Conservation (phyloP, 139 green algal species). For the Parachlorella kessleri region DNA sequence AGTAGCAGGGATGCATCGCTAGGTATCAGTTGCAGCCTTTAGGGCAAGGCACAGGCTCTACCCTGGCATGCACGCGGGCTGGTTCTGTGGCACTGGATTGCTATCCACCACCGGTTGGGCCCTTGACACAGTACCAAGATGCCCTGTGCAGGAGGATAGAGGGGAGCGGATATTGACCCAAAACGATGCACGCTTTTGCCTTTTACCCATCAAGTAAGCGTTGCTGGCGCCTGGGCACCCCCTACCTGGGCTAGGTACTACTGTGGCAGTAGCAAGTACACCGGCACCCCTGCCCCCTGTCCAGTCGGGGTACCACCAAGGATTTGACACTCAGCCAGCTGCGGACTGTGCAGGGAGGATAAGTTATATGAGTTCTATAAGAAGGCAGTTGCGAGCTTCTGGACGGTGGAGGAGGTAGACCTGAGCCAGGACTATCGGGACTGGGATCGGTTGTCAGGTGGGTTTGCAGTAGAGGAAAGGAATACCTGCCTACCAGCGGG, state of each 20-base stretch:
- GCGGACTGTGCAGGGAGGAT: slow-evolving; percentile 30
- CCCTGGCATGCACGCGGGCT: no score
- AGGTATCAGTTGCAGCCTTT: no score
- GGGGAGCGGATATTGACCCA: slow-evolving; percentile 38
- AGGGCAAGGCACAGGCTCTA: no score
- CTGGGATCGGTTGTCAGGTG: slow-evolving; percentile 59
- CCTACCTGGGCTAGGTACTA: no score
- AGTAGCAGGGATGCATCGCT: no score
- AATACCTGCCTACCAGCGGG: not conserved
- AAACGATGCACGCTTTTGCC: slow-evolving; percentile 40
- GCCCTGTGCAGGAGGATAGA: slow-evolving; percentile 4
- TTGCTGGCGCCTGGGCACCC: no score
- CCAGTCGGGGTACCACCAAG: not conserved
- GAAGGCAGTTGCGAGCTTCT: slow-evolving; percentile 74
- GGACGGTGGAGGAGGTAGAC: slow-evolving; percentile 85
- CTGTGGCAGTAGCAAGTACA: no score
- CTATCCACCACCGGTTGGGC: no score
- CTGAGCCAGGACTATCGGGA: slow-evolving; percentile 67
- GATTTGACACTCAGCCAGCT: not conserved
- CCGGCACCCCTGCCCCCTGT: no score
- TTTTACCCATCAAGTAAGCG: slow-evolving; percentile 44
- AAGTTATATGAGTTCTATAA: slow-evolving; percentile 78
- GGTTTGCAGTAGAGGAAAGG: not conserved
- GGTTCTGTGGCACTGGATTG: no score
- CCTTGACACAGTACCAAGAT: no score